These are phyloP conservation scores for Chrysoporthe austroafricana DNA, from an alignment of 2,329 filamentous ascomycete genomes.

Conservation along the genomic window DNA sequence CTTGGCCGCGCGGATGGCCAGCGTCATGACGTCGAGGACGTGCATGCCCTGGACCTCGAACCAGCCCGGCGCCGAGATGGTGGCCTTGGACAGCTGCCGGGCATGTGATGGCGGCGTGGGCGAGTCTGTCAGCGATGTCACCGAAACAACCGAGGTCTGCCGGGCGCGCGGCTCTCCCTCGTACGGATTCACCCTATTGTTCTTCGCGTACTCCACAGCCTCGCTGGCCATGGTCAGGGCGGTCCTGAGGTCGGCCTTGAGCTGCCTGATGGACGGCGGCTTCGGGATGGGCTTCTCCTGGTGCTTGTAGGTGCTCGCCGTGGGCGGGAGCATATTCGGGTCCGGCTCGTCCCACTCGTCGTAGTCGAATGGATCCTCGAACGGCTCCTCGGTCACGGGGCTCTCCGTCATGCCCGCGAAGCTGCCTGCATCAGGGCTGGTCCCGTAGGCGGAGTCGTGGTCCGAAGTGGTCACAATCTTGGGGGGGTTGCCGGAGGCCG, in stretches of 20 bases:
- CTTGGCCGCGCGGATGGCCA: constrained; percentile 94
- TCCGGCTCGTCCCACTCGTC: constrained; percentile 69
- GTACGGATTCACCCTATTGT: constrained; percentile 27
- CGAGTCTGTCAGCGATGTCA: constrained; percentile 27
- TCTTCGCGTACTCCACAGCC: constrained; percentile 64
- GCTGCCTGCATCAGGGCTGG: constrained; percentile 58
- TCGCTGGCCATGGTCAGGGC: constrained; percentile 71
- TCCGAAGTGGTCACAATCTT: constrained; percentile 50
- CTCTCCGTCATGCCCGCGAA: constrained; percentile 40
- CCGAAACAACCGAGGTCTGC: constrained; percentile 26
- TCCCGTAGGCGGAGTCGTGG: constrained; percentile 62
- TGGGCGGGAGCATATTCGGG: constrained; percentile 86
- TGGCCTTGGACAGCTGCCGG: constrained; percentile 31
- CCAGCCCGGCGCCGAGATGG: constrained; percentile 64
- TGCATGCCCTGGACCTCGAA: constrained; percentile 90
- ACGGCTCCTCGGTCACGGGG: constrained; percentile 48
- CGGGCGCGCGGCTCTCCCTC: constrained; percentile 37
- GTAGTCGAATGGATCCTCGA: constrained; percentile 51
- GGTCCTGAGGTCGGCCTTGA: constrained; percentile 70
- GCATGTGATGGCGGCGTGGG: constrained; percentile 29
- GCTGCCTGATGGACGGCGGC: constrained; percentile 78
- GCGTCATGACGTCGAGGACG: constrained; percentile 87
- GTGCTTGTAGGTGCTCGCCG: constrained; percentile 92
- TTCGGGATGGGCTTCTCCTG: constrained; percentile 80
- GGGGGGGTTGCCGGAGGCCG: constrained; percentile 35